These are phyloP conservation scores for Rhinocladiella similis DNA, from an alignment of 2,329 filamentous ascomycete genomes.

Conservation along the genomic window DNA sequence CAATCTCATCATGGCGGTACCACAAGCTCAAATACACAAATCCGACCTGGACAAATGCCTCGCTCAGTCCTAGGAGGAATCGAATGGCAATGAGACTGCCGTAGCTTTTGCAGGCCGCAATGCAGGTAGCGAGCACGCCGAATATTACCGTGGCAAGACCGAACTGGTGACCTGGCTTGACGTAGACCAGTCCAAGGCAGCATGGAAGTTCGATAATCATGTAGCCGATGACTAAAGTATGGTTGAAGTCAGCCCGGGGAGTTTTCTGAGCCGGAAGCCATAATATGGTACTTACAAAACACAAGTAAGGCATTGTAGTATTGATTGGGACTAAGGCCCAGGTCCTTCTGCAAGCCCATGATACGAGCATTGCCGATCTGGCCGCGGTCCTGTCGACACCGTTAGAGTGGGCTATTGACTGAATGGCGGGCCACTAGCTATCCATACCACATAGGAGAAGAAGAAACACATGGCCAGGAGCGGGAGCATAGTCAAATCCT, in stretches of 20 bases:
- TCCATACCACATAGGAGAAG: conserved; percentile 9
- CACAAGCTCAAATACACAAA: conserved; percentile 9
- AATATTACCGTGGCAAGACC: background rate
- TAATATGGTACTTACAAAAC: conserved; percentile 14
- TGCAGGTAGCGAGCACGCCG: background rate
- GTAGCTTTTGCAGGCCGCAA: background rate
- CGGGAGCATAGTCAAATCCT: conserved; percentile 10
- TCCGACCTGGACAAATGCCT: conserved; percentile 7
- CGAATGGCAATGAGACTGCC: conserved; percentile 9
- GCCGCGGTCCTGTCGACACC: conserved; percentile 9
- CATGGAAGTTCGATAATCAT: conserved; percentile 11
- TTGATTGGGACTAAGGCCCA: conserved; percentile 2
- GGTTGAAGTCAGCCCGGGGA: too few relatives aligned
- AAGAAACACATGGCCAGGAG: background rate
- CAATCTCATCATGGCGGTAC: conserved; percentile 8
- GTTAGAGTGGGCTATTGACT: too few relatives aligned
- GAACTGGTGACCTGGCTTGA: background rate
- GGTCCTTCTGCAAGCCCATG: conserved; percentile 12
- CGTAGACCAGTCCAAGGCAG: background rate
- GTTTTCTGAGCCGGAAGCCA: too few relatives aligned
- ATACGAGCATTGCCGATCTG: conserved; percentile 15
- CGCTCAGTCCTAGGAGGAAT: conserved; percentile 6
- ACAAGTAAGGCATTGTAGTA: conserved; percentile 16
- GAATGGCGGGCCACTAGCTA: too few relatives aligned
- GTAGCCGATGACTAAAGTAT: conserved; percentile 10